A percentile compares a stretch with the other conserved stretches of the same genome.
Conservation (phyloP, 179 eudicot species). For the Heliamphora pulchella region DNA sequence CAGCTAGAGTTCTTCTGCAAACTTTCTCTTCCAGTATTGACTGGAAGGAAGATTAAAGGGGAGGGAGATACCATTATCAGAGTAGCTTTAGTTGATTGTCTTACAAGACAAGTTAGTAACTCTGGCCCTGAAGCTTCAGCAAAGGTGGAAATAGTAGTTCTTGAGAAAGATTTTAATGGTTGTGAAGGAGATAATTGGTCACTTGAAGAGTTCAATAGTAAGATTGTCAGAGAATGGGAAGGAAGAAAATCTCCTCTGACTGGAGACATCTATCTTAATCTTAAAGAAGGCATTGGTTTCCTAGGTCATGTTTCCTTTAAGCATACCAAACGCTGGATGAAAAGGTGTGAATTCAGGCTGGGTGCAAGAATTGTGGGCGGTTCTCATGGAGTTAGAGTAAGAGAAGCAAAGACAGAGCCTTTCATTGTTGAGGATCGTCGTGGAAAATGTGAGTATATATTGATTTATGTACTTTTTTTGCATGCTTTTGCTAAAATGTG, state of each 20-base stretch:
- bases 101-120: conserved; percentile 38
- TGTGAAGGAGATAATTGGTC: conserved; percentile 68
- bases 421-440: conserved; percentile 87
- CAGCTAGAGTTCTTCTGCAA: conserved; percentile 47
- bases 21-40: conserved; percentile 72
- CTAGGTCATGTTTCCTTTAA: conserved; percentile 63
- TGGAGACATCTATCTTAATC: conserved; percentile 50
- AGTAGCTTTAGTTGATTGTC: conserved; percentile 55
- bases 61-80: conserved; percentile 52
- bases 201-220: conserved; percentile 58
- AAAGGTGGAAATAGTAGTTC: conserved; percentile 77
- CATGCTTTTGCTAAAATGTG: background rate
- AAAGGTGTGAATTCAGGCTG: conserved; percentile 75
- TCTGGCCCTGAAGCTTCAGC: conserved; percentile 55
- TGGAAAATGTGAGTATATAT: conserved; percentile 68
- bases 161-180: conserved; percentile 78
- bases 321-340: conserved; percentile 87
- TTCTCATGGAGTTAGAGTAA: conserved; percentile 46
- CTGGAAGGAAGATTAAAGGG: conserved; percentile 83
- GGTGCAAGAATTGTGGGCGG: conserved; percentile 65
- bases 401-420: conserved; percentile 80
- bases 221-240: conserved; percentile 70
- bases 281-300: conserved; percentile 58
- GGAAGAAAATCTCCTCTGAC: conserved; percentile 79
- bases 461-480: background rate